A percentile compares a stretch with the other conserved stretches of the same genome.
phyloP scores from a whole-genome alignment of 2,329 filamentous ascomycete genomes.

The Simplicillium sp. region DNA sequence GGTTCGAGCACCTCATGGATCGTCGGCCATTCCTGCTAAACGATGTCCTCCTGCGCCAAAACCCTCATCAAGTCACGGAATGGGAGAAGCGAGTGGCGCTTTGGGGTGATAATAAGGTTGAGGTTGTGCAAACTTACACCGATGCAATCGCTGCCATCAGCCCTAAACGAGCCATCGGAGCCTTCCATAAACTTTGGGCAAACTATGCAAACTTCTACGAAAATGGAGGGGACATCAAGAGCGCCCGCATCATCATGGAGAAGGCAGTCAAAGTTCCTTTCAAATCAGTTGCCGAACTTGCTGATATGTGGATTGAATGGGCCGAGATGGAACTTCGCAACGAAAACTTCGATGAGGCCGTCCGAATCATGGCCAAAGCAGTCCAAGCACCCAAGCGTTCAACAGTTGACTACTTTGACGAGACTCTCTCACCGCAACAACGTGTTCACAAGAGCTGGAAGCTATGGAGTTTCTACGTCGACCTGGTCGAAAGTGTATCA shows the following conservation, averaged over 20 bases:
- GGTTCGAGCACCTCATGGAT: conserved; percentile 98
- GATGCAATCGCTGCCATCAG: conserved; percentile 87
- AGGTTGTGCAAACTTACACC: conserved; percentile 91
- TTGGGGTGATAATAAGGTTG: conserved; percentile 87
- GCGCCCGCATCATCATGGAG: conserved; percentile 87
- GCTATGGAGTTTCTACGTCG: conserved; percentile 98
- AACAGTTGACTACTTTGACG: conserved; percentile 99
- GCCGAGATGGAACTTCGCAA: conserved; percentile 95
- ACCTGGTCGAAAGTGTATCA: conserved; percentile 89
- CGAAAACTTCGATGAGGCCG: conserved; percentile 90
- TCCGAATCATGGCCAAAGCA: conserved; percentile 94
- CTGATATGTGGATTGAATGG: conserved; percentile 99
- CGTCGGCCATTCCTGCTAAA: conserved; percentile 91
- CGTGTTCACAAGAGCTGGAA: conserved; percentile 99
- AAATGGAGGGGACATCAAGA: conserved; percentile 70
- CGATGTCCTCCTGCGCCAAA: conserved; percentile 88
- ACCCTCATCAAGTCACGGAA: conserved; percentile 90
- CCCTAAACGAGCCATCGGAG: conserved; percentile 87
- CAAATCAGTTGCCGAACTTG: conserved; percentile 92
- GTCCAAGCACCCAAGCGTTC: conserved; percentile 94
- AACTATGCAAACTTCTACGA: conserved; percentile 98
- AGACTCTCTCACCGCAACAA: conserved; percentile 86
- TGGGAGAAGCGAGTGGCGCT: conserved; percentile 96
- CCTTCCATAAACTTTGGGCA: conserved; percentile 90
- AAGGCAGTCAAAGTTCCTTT: conserved; percentile 97